A percentile compares a stretch with the other conserved stretches of the same genome.
Conservation (phyloP, 2,329 filamentous ascomycete genomes). For the Pseudophaeomoniella oleicola region DNA sequence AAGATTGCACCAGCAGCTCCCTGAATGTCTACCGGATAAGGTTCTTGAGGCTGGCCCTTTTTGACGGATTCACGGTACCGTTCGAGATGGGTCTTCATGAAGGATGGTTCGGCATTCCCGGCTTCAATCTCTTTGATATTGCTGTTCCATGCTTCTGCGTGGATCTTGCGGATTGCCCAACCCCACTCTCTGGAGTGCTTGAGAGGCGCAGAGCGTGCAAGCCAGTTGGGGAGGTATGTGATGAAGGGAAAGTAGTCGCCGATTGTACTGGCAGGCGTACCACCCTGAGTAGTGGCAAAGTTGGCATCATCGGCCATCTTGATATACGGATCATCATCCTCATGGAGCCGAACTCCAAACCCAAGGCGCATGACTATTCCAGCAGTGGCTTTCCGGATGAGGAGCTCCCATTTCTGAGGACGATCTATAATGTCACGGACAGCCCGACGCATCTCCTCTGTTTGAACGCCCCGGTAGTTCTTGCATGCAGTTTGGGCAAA, state of each 20-base stretch:
- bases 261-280: slow-evolving; percentile 19
- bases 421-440: slow-evolving; percentile 1
- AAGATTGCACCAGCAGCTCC: slow-evolving; percentile 34
- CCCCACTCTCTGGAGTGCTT: slow-evolving; percentile 14
- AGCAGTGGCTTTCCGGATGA: slow-evolving; percentile 4
- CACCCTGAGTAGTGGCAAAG: slow-evolving; percentile 13
- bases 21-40: slow-evolving; percentile 31
- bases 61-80: neutral
- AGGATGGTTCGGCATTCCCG: neutral
- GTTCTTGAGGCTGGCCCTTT: slow-evolving; percentile 16
- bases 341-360: slow-evolving; percentile 26
- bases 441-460: slow-evolving; percentile 8
- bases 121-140: neutral
- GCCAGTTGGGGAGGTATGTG: slow-evolving; percentile 25
- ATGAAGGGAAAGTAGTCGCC: slow-evolving; percentile 36
- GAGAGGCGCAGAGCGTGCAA: slow-evolving; percentile 13
- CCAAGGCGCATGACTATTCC: slow-evolving; percentile 21
- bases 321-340: slow-evolving; percentile 25
- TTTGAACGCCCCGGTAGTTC: slow-evolving; percentile 11
- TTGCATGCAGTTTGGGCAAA: slow-evolving; percentile 25
- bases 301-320: slow-evolving; percentile 20
- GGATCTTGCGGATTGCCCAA: slow-evolving; percentile 23
- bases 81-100: neutral
- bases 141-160: slow-evolving; percentile 25
- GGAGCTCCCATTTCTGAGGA: slow-evolving; percentile 1